Evolutionary conservation across 768 basidiomycete genomes (phyloP), one percentile per base, ranked within the genome.

Genomic region (Calocybe cyanea): DNA sequence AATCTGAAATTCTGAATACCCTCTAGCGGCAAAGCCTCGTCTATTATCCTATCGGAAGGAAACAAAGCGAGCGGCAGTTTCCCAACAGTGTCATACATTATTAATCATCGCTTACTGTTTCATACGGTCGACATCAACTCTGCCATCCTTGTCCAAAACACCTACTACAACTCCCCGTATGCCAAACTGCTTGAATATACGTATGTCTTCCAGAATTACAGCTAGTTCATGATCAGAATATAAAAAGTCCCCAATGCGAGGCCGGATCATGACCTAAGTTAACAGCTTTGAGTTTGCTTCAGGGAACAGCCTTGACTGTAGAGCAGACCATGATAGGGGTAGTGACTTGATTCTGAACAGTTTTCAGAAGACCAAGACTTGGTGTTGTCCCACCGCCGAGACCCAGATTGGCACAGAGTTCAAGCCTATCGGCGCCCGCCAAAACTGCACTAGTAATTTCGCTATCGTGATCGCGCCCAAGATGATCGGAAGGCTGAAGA

Each of bases 331-430:
- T 89, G 46, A 87, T 71, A 0, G 84, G 80, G 7, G 78, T 55
- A 33, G 71, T 64, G 4, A 76, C 66, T 2, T 64, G 70, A 23
- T 66, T 68, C 47, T 73, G 71, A 34, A 92, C 76, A 2, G 72
- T 63, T 53, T 66, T 80, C 30, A 89, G 65, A 25, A 92, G 72
- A 0, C 90, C 91, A n/a, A 86, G 51, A 48, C 79, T 85, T 4
- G 91, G 90, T 0, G 91, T 92, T 14, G 81, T 86, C 7, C 91
- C 91, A 17, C 91, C 91, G 18, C 89, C 91, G 20, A 77, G 54
- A 3, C 73, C 78, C 15, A 90, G 68, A 59, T 83, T 85, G 5
- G 70, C 76, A 55, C 87, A 91, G 10, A 91, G 61, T 57, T 90
- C 87, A n/a, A 92, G 73, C 50, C 87, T 76, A 61, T 88, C 72